These are phyloP conservation scores for Paraphoma chrysanthemicola DNA, from an alignment of 2,329 filamentous ascomycete species.

Conservation along the genomic window DNA sequence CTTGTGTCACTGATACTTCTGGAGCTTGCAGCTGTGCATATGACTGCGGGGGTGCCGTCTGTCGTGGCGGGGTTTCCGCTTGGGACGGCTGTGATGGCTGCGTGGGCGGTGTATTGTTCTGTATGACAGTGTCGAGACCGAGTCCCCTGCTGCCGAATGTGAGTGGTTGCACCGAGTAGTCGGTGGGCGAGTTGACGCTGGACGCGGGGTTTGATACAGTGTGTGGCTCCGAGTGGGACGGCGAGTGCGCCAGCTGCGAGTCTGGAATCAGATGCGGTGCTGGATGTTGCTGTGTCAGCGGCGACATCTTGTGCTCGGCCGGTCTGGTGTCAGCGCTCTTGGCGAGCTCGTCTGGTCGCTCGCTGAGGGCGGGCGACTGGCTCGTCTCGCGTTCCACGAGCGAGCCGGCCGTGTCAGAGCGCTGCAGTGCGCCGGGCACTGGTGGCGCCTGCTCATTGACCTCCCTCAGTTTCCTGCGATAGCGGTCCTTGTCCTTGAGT, in stretches of 20 bases:
- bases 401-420: slow-evolving; percentile 43
- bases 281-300: slow-evolving; percentile 23
- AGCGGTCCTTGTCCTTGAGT: slow-evolving; percentile 92
- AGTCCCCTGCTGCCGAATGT: slow-evolving; percentile 27
- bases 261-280: slow-evolving; percentile 35
- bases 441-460: slow-evolving; percentile 58
- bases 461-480: slow-evolving; percentile 89
- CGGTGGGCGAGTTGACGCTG: slow-evolving; percentile 39
- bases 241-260: slow-evolving; percentile 40
- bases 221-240: slow-evolving; percentile 30
- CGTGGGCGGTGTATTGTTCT: slow-evolving; percentile 17
- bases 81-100: slow-evolving; percentile 15
- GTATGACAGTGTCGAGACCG: slow-evolving; percentile 29
- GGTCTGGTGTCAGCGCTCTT: slow-evolving; percentile 23
- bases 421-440: slow-evolving; percentile 41
- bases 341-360: slow-evolving; percentile 37
- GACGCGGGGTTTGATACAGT: slow-evolving; percentile 35
- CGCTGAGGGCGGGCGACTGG: slow-evolving; percentile 46
- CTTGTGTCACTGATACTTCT: slow-evolving; percentile 47
- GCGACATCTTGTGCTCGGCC: slow-evolving; percentile 30
- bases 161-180: slow-evolving; percentile 43
- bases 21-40: slow-evolving; percentile 36
- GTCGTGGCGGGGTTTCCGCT: slow-evolving; percentile 20
- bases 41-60: slow-evolving; percentile 13
- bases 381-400: slow-evolving; percentile 45